phyloP scores from a whole-genome alignment of 2,329 filamentous ascomycete species.

The Delphinella strobiligena region DNA sequence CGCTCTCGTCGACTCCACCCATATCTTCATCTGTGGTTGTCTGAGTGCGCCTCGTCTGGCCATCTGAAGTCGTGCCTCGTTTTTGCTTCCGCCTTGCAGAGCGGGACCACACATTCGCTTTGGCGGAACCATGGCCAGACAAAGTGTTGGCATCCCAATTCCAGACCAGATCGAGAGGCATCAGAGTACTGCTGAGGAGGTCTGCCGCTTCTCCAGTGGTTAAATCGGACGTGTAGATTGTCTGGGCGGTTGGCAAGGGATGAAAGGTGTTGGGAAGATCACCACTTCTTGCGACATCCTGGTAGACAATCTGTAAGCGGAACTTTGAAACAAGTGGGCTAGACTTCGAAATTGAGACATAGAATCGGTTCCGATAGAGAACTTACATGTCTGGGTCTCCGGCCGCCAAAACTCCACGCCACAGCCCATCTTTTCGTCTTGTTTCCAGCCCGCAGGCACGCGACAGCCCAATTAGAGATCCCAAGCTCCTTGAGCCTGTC shows the following conservation, averaged over 20 bases:
- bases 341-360: not conserved
- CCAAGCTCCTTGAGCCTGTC: conserved; percentile 42
- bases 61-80: conserved; percentile 1
- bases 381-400: conserved; percentile 48
- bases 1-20: not conserved
- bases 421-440: conserved; percentile 79
- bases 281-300: conserved; percentile 17
- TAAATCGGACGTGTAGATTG: conserved; percentile 24
- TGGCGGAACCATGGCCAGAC: conserved; percentile 50
- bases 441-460: conserved; percentile 63
- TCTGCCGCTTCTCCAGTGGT: conserved; percentile 3
- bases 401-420: conserved; percentile 68
- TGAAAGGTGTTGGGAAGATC: conserved; percentile 17
- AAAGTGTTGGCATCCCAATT: conserved; percentile 43
- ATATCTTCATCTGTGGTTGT: not conserved
- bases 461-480: conserved; percentile 70
- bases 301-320: too few species aligned
- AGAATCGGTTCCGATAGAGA: too few species aligned
- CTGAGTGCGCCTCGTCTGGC: not conserved
- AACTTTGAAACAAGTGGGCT: not conserved
- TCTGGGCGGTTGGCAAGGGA: conserved; percentile 37
- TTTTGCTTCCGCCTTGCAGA: conserved; percentile 53
- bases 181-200: conserved; percentile 1
- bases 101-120: conserved; percentile 68
- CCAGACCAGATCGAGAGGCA: conserved; percentile 51